Base-by-base conservation (phyloP, 2,329 filamentous ascomycete genomes). In the Pyricularia sp. region DNA sequence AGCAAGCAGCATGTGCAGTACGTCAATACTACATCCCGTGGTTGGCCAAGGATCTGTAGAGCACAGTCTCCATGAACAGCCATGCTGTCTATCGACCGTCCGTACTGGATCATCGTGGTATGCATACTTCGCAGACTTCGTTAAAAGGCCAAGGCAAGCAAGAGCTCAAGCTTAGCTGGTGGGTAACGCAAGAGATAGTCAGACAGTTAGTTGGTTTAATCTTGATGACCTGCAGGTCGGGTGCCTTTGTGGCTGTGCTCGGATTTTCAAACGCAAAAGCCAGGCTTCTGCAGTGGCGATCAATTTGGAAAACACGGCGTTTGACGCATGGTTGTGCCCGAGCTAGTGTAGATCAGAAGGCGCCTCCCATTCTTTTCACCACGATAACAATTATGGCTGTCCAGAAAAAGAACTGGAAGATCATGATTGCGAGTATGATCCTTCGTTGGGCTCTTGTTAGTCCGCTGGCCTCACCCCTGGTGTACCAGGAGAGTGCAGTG, bases 401-500 rank as follows among this genome's bases (percentile, higher is more conserved):
- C 67, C 69, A 70, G 28, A 69, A 10, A 33, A 69, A 62, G 60
- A 70, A 62, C 49, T 69, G 66, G 31, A 68, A 57, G 7, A 77
- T 66, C 9, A 71, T 70, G 65, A 78, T 73, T 2, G 70, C 68
- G 10, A 77, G 63, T 10, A 82, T 72, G 9, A 70, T 65, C n/a
- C 67, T 68, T 24, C 72, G 70, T 69, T 81, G 77, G 30, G 71
- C 70, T 61, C 71, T 73, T 13, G 72, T 78, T 28, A 82, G 71
- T 9, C 69, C 70, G 26, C 74, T 71, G 30, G 77, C 75, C 68
- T 81, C 76, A 6, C 82, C 81, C 1, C 74, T 71, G 0, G 81
- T 82, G 64, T 76, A 78, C 81, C 81, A 84, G 7, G 76, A 76
- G 31, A 84, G 75, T 0, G 76, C 76, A 0, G 73, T 72, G 67